These are phyloP conservation scores for Salmacisia buchloeana DNA, from an alignment of 1,284 basidiomycete species.

Conservation along the genomic window DNA sequence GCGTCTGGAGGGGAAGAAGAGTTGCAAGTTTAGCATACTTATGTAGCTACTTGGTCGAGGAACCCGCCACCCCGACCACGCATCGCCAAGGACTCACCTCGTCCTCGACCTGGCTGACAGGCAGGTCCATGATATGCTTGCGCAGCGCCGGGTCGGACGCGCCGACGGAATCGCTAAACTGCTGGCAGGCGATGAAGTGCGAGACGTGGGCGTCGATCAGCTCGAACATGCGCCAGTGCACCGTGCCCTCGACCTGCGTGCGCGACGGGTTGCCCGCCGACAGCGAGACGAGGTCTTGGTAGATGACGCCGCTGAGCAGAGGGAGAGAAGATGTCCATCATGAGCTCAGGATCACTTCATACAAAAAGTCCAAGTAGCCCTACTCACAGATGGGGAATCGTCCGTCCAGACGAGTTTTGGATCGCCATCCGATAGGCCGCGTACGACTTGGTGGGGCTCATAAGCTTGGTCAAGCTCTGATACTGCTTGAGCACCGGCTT, in stretches of 20 bases:
- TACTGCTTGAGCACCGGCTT: constrained; percentile 37
- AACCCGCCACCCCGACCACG: too few relatives aligned
- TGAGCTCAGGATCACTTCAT: too few relatives aligned
- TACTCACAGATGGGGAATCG: constrained; percentile 34
- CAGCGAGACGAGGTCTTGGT: constrained; percentile 43
- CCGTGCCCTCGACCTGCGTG: constrained; percentile 26
- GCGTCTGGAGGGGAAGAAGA: neutral
- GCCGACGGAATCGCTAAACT: constrained; percentile 23
- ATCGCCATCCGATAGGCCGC: constrained; percentile 40
- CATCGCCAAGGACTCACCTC: too few relatives aligned
- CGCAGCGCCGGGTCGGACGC: constrained; percentile 19
- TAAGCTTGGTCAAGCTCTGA: constrained; percentile 31
- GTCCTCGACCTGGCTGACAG: constrained; percentile 29
- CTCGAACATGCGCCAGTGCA: constrained; percentile 43
- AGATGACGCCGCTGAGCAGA: constrained; percentile 36
- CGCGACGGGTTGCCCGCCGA: constrained; percentile 40
- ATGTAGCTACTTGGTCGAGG: neutral
- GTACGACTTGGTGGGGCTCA: constrained; percentile 35
- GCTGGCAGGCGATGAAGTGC: constrained; percentile 36
- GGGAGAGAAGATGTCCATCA: too few relatives aligned
- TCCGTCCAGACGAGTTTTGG: constrained; percentile 36
- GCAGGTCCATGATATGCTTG: constrained; percentile 31
- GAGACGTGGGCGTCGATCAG: constrained; percentile 44
- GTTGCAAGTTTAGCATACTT: neutral
- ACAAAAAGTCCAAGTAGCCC: neutral